Evolutionary conservation across 2,329 filamentous ascomycete genomes (phyloP).

Genomic region (Lecanicillium sp.): DNA sequence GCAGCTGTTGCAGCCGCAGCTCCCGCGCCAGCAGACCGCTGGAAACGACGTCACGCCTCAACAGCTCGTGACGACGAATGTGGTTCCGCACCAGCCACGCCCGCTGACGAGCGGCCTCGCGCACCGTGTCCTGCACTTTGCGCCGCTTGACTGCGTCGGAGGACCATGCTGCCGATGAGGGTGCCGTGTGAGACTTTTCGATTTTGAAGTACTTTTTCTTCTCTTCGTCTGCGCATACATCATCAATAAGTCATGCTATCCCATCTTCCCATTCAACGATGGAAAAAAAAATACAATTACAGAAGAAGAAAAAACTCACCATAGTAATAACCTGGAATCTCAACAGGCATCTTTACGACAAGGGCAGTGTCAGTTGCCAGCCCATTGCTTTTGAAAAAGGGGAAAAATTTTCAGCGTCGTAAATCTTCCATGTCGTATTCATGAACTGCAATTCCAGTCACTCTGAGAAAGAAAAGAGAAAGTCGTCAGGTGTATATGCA

Average conservation of each 20-base stretch:
- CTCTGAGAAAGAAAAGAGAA: too few relatives aligned
- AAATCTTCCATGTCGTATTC: too few relatives aligned
- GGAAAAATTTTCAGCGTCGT: too few relatives aligned
- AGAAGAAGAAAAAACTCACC: conserved; percentile 24
- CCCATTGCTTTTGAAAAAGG: too few relatives aligned
- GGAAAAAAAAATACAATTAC: neutral
- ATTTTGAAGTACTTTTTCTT: conserved; percentile 65
- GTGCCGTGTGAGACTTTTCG: conserved; percentile 47
- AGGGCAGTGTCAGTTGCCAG: too few relatives aligned
- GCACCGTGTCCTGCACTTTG: conserved; percentile 33
- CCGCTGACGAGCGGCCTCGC: conserved; percentile 17
- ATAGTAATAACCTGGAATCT: conserved; percentile 49
- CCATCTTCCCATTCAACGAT: neutral
- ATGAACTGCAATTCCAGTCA: too few relatives aligned
- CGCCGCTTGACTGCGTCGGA: conserved; percentile 51
- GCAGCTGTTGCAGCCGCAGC: conserved; percentile 1
- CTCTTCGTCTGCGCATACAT: conserved; percentile 32
- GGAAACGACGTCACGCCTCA: conserved; percentile 26
- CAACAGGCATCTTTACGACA: conserved; percentile 18
- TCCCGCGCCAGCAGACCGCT: conserved; percentile 20
- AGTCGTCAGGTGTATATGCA: too few relatives aligned
- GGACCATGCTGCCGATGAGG: conserved; percentile 45
- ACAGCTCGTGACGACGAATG: conserved; percentile 26
- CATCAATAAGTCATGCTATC: neutral
- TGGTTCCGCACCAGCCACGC: conserved; percentile 25